phyloP scores from a whole-genome alignment of 1,284 basidiomycete genomes.

The Ceratobasidium sp. region DNA sequence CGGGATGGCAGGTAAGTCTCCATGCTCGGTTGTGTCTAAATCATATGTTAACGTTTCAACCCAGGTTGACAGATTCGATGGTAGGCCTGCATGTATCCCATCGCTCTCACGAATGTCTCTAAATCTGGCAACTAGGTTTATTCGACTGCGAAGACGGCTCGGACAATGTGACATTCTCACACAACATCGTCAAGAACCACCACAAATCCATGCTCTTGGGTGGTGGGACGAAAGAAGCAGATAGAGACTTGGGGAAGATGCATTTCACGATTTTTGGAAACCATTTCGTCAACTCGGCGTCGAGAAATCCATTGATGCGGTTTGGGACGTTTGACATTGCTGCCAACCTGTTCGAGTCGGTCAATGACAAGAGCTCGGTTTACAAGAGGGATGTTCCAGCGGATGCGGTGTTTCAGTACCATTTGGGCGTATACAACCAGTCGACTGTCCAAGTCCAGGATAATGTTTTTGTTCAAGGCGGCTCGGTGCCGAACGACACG shows the following conservation, averaged over 20 bases:
- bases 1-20: constrained; percentile 28
- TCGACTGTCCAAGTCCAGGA: constrained; percentile 22
- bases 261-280: constrained; percentile 30
- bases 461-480: constrained; percentile 25
- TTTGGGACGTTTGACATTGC: constrained; percentile 27
- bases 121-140: not conserved
- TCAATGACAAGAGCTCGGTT: constrained; percentile 12
- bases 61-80: constrained; percentile 30
- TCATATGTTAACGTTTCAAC: not conserved
- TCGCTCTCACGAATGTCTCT: not conserved
- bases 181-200: constrained; percentile 28
- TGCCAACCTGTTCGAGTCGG: constrained; percentile 28
- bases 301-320: constrained; percentile 26
- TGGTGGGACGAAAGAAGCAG: constrained; percentile 19
- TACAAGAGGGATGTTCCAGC: constrained; percentile 17
- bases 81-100: not conserved
- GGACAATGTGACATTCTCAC: constrained; percentile 27
- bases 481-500: constrained; percentile 22
- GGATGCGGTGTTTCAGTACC: constrained; percentile 25
- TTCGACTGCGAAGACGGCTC: constrained; percentile 37
- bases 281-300: constrained; percentile 31
- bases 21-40: not conserved
- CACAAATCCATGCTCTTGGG: constrained; percentile 30
- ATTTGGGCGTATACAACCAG: constrained; percentile 32
- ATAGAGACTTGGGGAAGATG: constrained; percentile 32